Conservation (phyloP, 148 eudicot genomes). For the Polygonum aviculare region DNA sequence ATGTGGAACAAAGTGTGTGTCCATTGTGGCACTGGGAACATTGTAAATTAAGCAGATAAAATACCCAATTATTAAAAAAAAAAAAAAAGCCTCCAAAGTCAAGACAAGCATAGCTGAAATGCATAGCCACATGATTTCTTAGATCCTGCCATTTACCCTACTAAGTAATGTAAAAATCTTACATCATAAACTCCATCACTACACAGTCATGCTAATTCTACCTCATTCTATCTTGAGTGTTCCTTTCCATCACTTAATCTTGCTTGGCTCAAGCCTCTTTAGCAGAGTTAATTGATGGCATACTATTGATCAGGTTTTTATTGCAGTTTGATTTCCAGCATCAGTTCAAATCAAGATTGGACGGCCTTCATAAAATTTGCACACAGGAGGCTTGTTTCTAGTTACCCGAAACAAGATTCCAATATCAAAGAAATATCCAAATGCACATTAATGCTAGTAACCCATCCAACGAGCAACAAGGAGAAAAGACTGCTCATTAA, state of each 20-base stretch:
- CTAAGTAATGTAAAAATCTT: not conserved
- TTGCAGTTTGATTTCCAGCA: not conserved
- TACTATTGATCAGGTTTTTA: not conserved
- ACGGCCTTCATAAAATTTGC: not conserved
- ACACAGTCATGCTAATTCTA: not conserved
- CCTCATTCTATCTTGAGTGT: not conserved
- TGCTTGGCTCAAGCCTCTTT: not conserved
- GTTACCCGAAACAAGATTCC: not conserved
- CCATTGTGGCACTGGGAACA: constrained; percentile 72
- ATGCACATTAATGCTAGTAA: not conserved
- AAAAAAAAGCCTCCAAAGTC: not conserved
- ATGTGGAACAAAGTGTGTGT: constrained; percentile 79
- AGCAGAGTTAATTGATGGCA: not conserved
- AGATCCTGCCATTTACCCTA: not conserved
- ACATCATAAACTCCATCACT: not conserved
- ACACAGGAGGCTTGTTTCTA: not conserved
- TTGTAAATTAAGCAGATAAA: not conserved
- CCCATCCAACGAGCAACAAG: not conserved
- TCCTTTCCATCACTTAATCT: not conserved
- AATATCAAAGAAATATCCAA: not conserved
- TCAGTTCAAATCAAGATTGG: not conserved
- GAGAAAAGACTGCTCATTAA: not conserved
- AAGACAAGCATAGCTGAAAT: not conserved
- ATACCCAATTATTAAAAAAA: not conserved
- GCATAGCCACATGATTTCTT: not conserved